These are phyloP conservation scores for Hanseniaspora uvarum DNA, from an alignment of 1,139 yeast species.

Conservation along the genomic window DNA sequence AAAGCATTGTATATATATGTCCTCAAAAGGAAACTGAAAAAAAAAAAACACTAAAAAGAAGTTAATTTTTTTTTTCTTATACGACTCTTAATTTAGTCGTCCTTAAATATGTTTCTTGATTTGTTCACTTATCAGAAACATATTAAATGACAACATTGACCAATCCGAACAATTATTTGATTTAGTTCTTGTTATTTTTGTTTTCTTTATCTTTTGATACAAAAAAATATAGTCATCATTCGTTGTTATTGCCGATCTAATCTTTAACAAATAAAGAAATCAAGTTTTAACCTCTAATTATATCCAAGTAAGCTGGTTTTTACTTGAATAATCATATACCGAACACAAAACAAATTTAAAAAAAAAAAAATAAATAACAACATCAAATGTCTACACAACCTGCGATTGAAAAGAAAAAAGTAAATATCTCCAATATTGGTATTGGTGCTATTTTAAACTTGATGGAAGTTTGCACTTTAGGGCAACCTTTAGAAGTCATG, in stretches of 20 bases:
- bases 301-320: constrained; percentile 1
- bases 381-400: constrained; percentile 15
- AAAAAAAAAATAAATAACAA: not conserved
- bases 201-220: not conserved
- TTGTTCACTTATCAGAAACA: no score
- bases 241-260: not conserved
- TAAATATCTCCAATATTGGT: constrained; percentile 77
- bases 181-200: not conserved
- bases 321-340: not conserved
- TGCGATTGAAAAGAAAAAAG: constrained; percentile 62
- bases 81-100: not conserved
- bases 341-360: not conserved
- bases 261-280: not conserved
- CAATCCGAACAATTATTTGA: not conserved
- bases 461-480: constrained; percentile 87
- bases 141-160: not conserved
- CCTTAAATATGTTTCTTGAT: not conserved
- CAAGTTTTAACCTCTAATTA: not conserved
- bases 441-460: constrained; percentile 89
- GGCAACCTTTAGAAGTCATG: constrained; percentile 91
- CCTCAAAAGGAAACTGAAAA: no score
- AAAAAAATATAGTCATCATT: not conserved
- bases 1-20: not conserved
- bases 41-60: not conserved
- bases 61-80: not conserved